Evolutionary conservation across 306 rosid species (phyloP), one percentile per base, ranked within the genome.

Genomic region (Vigna trinervia): DNA sequence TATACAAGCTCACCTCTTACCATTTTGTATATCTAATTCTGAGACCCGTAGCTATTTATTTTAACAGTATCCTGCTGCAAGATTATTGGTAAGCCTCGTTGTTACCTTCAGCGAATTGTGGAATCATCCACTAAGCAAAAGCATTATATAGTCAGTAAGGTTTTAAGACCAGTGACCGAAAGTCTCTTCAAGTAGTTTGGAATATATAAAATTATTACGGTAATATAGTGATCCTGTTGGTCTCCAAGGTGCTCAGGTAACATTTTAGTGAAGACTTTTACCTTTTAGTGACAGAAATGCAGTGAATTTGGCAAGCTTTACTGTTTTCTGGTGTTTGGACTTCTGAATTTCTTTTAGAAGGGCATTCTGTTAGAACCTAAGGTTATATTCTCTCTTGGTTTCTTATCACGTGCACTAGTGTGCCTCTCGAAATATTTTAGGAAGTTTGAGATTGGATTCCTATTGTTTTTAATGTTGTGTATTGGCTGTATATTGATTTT

Each of bases 371-470:
- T 23, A 53, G 43, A 69, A 48, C 63, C 73, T 71, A 26, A 15
- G 45, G 73, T 60, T 20, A 76, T 56, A 59, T 67, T 30, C 30
- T 20, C 15, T 12, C 66, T 74, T 41, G 38, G 56, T 79, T 65
- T 68, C 63, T 36, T 45, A 74, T 62, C 17, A 17, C n/a, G 63
- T 26, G 46, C 28, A 75, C 6, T 20, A 20, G 63, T 62, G 46
- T 28, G 32, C 32, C 4, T 28, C 32, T 28, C 5, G 32, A 28
- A 4, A 28, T 28, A 28, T 3, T 28, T 28, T 28, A 28, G 32
- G 32, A 28, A 28, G 32, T 28, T 28, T 28, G 4, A 28, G 32
- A 28, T 28, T 28, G 3, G 32, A 4, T 28, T 28, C 32, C 32
- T 28, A 28, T 4, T 28, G 4, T 28, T 28, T 28, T 28, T 28